Evolutionary conservation across 345 rosid species (phyloP).

Genomic region (Melaleuca alternifolia): DNA sequence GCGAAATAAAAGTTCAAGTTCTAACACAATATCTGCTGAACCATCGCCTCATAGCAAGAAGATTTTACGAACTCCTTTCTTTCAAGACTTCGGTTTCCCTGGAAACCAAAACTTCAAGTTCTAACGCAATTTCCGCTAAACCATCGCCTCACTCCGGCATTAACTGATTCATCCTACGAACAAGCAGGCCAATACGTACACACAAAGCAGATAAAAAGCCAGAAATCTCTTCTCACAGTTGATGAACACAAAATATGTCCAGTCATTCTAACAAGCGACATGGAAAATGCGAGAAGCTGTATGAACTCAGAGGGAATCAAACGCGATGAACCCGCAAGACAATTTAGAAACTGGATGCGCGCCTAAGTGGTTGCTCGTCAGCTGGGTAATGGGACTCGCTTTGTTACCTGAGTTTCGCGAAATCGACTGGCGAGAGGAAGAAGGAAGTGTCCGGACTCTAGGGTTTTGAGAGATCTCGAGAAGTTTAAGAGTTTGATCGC

Average conservation of each 20-base stretch:
- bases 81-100: background rate
- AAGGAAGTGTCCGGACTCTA: fast-evolving
- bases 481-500: background rate
- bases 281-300: background rate
- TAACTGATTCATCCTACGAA: background rate
- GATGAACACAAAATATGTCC: background rate
- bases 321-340: background rate
- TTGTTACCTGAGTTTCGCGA: background rate
- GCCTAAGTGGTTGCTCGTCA: background rate
- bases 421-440: background rate
- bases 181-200: background rate
- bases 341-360: background rate
- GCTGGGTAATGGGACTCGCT: background rate
- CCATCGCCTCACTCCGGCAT: background rate
- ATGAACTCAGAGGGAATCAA: background rate
- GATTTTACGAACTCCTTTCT: no score
- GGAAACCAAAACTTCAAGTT: background rate
- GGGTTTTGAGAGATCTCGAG: background rate
- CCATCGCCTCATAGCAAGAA: no score
- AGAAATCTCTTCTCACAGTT: background rate
- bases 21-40: no score
- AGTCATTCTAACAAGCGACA: background rate
- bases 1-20: background rate
- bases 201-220: background rate
- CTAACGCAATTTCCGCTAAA: background rate